Conservation (phyloP, 495 filamentous ascomycete genomes). For the Penicillium dipodomyicola region DNA sequence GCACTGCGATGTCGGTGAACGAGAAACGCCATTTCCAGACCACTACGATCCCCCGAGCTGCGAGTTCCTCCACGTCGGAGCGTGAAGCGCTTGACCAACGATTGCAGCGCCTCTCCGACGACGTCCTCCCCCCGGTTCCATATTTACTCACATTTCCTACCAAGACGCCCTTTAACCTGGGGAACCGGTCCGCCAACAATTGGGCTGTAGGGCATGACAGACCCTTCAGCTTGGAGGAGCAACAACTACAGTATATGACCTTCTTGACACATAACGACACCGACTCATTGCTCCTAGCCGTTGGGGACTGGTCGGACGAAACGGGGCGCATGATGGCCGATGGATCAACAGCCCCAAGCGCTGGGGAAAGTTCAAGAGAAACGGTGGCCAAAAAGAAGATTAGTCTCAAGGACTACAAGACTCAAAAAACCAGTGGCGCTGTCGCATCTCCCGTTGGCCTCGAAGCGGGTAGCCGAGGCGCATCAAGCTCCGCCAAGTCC, state of each 20-base stretch:
- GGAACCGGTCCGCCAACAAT: conserved; percentile 40
- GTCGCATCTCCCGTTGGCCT: conserved; percentile 23
- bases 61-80: conserved; percentile 25
- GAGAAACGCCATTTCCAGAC: conserved; percentile 34
- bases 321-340: conserved; percentile 48
- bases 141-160: conserved; percentile 50
- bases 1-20: conserved; percentile 50
- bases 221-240: conserved; percentile 47
- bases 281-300: conserved; percentile 46
- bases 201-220: conserved; percentile 51
- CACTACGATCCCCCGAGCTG: conserved; percentile 24
- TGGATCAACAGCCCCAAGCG: conserved; percentile 35
- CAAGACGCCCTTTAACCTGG: conserved; percentile 43
- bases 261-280: conserved; percentile 49
- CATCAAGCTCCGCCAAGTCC: conserved; percentile 14
- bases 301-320: conserved; percentile 54
- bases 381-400: conserved; percentile 48
- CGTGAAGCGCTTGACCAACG: conserved; percentile 39
- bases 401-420: conserved; percentile 50
- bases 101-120: conserved; percentile 44
- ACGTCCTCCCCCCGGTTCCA: conserved; percentile 48
- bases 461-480: conserved; percentile 21
- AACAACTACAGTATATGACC: conserved; percentile 55
- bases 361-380: conserved; percentile 27
- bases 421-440: conserved; percentile 37